Percentiles rank a stretch among this genome's conserved stretches.
These are phyloP conservation scores for Annulohypoxylon truncatum DNA, from an alignment of 2,329 filamentous ascomycete species.

Conservation along the genomic window DNA sequence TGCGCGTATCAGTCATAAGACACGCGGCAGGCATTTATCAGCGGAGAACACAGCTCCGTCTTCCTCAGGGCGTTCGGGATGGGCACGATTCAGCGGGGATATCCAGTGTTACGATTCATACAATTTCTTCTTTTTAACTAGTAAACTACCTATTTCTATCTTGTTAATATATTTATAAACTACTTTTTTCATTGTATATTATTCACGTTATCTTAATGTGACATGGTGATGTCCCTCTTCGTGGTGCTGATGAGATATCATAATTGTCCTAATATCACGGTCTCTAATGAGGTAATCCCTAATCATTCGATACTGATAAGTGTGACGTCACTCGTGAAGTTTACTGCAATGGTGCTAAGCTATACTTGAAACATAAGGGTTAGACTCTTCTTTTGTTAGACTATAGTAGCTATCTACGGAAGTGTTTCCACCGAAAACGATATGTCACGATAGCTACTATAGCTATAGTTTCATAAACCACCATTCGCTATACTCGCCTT, in stretches of 20 bases:
- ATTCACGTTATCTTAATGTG: not conserved
- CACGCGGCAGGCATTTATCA: conserved; percentile 8
- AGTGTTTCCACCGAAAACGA: not conserved
- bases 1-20: not conserved
- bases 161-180: conserved; percentile 32
- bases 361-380: not conserved
- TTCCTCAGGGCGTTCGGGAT: conserved; percentile 17
- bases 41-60: conserved; percentile 4
- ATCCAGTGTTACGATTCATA: conserved; percentile 33
- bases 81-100: conserved; percentile 8
- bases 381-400: not conserved
- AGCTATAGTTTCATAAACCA: not conserved
- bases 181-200: conserved; percentile 11
- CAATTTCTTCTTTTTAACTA: conserved; percentile 12
- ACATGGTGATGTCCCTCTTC: not conserved
- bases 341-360: not conserved
- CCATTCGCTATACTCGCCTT: not conserved
- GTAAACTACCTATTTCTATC: conserved; percentile 14
- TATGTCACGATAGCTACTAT: not conserved
- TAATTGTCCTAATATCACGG: not conserved
- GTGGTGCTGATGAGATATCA: not conserved
- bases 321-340: not conserved
- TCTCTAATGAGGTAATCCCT: too few species aligned
- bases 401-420: not conserved
- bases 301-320: not conserved